Conservation (phyloP, 176 grass and related monocot species). For the Tillandsia fasciculata region DNA sequence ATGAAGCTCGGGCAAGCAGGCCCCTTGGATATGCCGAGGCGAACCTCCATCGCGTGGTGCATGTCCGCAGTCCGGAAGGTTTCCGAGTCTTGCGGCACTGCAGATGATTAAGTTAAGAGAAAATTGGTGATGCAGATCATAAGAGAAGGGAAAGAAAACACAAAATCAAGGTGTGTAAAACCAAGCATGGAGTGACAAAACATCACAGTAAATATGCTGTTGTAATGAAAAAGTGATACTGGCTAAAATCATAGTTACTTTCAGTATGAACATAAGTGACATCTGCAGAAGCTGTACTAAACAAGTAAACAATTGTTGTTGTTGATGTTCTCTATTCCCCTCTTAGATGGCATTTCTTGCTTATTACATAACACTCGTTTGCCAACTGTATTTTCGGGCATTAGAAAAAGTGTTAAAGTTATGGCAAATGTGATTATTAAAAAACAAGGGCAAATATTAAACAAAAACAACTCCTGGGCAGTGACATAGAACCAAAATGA, state of each 20-base stretch:
- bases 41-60: slow-evolving; percentile 92
- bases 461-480: not conserved
- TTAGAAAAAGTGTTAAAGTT: too few relatives aligned
- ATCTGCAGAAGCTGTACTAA: too few relatives aligned
- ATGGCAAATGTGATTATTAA: not conserved
- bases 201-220: not conserved
- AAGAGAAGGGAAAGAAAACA: not conserved
- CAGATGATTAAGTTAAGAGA: slow-evolving; percentile 3
- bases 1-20: slow-evolving; percentile 47
- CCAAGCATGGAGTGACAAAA: not conserved
- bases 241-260: too few relatives aligned
- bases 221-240: not conserved
- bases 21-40: slow-evolving; percentile 76
- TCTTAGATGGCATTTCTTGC: too few relatives aligned
- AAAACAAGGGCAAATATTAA: not conserved
- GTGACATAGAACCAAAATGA: not conserved
- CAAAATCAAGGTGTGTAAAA: too few relatives aligned
- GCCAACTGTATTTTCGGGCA: too few relatives aligned
- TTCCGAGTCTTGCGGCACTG: slow-evolving; percentile 85
- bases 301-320: too few relatives aligned
- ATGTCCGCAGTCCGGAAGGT: slow-evolving; percentile 48
- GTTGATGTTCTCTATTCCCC: too few relatives aligned
- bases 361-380: too few relatives aligned
- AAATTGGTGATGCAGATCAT: not conserved
- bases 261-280: too few relatives aligned